phyloP scores from a whole-genome alignment of 1,139 yeast genomes.

The Kodamaea derodonti region DNA sequence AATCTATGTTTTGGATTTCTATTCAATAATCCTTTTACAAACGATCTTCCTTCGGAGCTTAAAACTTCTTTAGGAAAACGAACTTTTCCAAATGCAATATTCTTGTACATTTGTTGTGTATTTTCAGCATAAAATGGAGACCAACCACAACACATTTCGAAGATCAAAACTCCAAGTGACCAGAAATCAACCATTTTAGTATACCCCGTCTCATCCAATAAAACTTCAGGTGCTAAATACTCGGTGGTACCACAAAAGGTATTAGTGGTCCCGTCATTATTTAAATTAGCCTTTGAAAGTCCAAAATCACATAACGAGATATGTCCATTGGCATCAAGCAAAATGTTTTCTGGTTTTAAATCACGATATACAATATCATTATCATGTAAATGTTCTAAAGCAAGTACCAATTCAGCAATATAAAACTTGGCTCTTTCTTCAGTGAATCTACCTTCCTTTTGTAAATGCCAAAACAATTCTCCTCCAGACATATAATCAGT shows the following conservation, averaged over 20 bases:
- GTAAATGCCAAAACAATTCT: constrained; percentile 95
- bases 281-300: constrained; percentile 84
- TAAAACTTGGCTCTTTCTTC: constrained; percentile 94
- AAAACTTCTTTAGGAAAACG: constrained; percentile 93
- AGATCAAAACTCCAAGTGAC: constrained; percentile 77
- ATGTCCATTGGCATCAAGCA: constrained; percentile 94
- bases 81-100: constrained; percentile 96
- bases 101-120: constrained; percentile 97
- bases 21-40: constrained; percentile 89
- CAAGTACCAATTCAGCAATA: constrained; percentile 90
- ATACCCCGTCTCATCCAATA: constrained; percentile 78
- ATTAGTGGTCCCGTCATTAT: constrained; percentile 87
- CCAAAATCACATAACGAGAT: constrained; percentile 97
- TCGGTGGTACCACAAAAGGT: constrained; percentile 98
- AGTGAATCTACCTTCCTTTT: constrained; percentile 88
- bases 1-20: constrained; percentile 93
- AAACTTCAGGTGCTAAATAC: constrained; percentile 76
- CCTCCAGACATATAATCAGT: constrained; percentile 99
- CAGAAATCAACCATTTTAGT: constrained; percentile 86
- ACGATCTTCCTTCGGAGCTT: constrained; percentile 87
- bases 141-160: constrained; percentile 98
- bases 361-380: constrained; percentile 93
- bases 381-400: constrained; percentile 88
- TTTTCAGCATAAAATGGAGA: constrained; percentile 98
- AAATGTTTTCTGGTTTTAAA: constrained; percentile 89